Conservation (phyloP, 148 eudicot genomes). For the Suaeda aralocaspica region DNA sequence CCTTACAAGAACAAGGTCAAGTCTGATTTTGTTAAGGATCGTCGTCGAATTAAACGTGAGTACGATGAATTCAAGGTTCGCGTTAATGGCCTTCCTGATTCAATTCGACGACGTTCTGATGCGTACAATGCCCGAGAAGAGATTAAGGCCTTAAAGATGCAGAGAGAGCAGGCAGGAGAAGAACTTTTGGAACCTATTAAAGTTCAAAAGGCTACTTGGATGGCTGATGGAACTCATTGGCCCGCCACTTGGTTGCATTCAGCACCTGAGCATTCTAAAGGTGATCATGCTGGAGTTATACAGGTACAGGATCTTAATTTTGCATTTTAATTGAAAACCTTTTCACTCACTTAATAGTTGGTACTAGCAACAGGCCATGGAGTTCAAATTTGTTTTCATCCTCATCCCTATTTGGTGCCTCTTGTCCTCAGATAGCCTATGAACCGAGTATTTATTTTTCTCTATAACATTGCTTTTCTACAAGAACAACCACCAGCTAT, state of each 20-base stretch:
- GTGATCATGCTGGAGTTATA: constrained; percentile 95
- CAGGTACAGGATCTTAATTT: constrained; percentile 45
- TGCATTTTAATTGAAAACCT: not conserved
- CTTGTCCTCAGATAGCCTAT: too few relatives aligned
- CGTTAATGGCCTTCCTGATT: constrained; percentile 84
- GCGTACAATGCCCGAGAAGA: constrained; percentile 91
- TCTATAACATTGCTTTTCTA: not conserved
- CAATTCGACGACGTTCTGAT: constrained; percentile 82
- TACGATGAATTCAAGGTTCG: constrained; percentile 95
- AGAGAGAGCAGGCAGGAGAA: constrained; percentile 60
- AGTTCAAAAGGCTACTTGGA: constrained; percentile 77
- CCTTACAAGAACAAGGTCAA: constrained; percentile 84
- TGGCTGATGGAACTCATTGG: constrained; percentile 97
- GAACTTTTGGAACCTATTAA: constrained; percentile 56
- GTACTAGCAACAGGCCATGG: too few relatives aligned
- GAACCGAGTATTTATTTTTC: too few relatives aligned
- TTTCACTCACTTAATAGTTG: not conserved
- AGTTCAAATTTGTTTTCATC: too few relatives aligned
- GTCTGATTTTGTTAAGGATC: constrained; percentile 82
- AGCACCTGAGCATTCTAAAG: constrained; percentile 64
- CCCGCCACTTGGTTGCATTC: constrained; percentile 84
- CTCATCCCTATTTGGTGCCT: too few relatives aligned
- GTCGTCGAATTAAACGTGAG: constrained; percentile 88
- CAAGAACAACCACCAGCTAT: not conserved
- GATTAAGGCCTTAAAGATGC: constrained; percentile 74